Base-by-base conservation (phyloP, 805 yeast genomes). In the Metschnikowia lachancei region DNA sequence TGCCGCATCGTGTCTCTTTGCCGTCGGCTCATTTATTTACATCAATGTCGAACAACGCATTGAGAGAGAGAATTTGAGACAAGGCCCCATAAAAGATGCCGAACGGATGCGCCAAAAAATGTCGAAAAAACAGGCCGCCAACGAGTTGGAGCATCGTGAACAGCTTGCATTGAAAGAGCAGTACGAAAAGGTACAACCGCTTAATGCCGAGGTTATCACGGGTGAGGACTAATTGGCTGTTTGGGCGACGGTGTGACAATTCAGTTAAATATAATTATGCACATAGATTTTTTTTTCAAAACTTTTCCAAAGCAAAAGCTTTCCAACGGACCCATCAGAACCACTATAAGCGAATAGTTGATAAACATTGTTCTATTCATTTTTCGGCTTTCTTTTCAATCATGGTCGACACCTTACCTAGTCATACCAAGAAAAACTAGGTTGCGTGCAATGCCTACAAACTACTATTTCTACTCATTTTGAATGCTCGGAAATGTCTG, bases 31-130 rank as follows among this genome's bases (percentile, higher is more conserved):
- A 0, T 81, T 84, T 17, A 64, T 77, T 4, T 86, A 83, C 60
- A 92, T 88, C 36, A 87, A 84, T 64, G 75, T 74, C 47, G 75
- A 84, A 36, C 95, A 89, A 56, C 77, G 77, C 32, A 66, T 76
- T 51, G 95, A 88, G 61, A 75, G 88, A 58, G 82, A 79, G 16
- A 83, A 85, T 2, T 69, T 87, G 38, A 83, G 85, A 58, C 87
- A 80, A 56, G 96, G 96, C 1, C 96, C 96, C 4, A 80, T 86
- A 57, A 86, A 86, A 57, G 96, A 88, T 62, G 89, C 90, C 2
- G 79, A 73, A 49, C 70, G 95, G 47, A 63, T 84, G 49, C 74
- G 60, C 52, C 65, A 67, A 56, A 63, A 67, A 51, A 60, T 70
- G 58, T 53, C 61, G 46, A 66, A 65, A 56, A 82, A 77, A 53